Base-by-base conservation (phyloP, 441 rosid species). In the Hypseocharis bilobata region DNA sequence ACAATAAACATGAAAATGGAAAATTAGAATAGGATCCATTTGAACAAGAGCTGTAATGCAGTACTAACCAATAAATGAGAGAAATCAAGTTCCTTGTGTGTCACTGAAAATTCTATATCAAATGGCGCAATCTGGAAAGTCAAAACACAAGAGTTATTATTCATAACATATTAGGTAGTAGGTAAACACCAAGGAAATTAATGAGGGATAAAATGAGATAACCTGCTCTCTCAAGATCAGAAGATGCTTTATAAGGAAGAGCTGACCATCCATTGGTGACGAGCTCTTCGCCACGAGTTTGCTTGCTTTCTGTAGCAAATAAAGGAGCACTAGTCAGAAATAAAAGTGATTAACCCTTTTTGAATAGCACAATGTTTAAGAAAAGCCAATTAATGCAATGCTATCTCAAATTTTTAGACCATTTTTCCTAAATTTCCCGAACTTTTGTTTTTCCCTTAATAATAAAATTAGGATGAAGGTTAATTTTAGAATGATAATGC, bases 71-170 rank as follows among this genome's bases (percentile, higher is more conserved):
- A 86, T 67, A 90, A 74, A 78, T 93, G 96, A 47, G 98, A 87
- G 86, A 93, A 93, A 76, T 93, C 98, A 59, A 93, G 96, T 74
- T 92, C 97, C 88, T 93, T 93, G 86, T 93, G 82, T 22, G 95
- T 90, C 72, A 88, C 95, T 2, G 90, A 87, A 80, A 93, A 93
- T 71, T 93, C 98, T 67, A 93, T 90, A 78, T 90, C 97, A 77
- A 88, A 93, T 69, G 96, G 96, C 6, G 98, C 89, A 78, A 90
- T 93, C 98, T 90, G 87, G 54, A 77, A 71, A 61, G 56, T 60
- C 67, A 74, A 60, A 70, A 65, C 27, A 55, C 30, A 19, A 42
- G 55, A 58, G 78, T 66, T 57, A 62, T 26, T 29, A 61, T 52
- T 51, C 68, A 66, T 44, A 27, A 52, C 64, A 28, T 10, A 52